Evolutionary conservation across 2,329 filamentous ascomycete species (phyloP), one percentile per base, ranked within the genome.

Genomic region (Epichloe hybrida): DNA sequence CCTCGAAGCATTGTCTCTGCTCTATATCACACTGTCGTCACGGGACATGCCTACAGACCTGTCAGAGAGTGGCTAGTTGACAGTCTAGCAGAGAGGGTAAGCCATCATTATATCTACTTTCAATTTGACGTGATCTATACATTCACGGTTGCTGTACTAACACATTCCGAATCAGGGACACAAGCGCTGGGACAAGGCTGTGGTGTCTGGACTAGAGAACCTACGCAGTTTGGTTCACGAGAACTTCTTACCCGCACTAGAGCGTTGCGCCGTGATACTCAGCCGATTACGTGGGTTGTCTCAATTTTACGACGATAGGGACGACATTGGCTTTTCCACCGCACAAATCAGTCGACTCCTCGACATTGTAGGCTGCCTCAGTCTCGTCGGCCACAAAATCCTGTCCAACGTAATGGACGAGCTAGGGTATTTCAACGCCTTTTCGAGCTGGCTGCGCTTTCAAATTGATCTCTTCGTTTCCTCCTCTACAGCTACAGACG

Each of bases 151-250:
- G 37, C 20, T 47, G 15, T 38, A 11, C 4, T 35, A 35, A 23
- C 21, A 12, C 8, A 17, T 17, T 21, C 8, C 35, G 23, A 45
- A 53, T 44, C 40, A 93, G 84, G 89, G 89, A 0, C 87, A 95
- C 59, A 96, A 95, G 67, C 77, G 93, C 46, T 98, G 93, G 93
- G 90, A 97, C 55, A 94, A 91, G 61, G 84, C 86, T 5, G 85
- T 94, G 2, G 76, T 79, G 2, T 80, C 81, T 4, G 88, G 89
- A 1, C 83, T 96, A 20, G 82, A 87, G 53, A 84, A 81, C 50
- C 75, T 97, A 9, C 80, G 88, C 47, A 78, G 80, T 49, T 74
- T 97, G 12, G 74, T 89, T 0, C 90, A 95, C 61, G 84, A 95
- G 62, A 90, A 94, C 63, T 81, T 96, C 48, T 74, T 97, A 2